Evolutionary conservation across 805 yeast species (phyloP).

Genomic region (Ogataea siamensis): DNA sequence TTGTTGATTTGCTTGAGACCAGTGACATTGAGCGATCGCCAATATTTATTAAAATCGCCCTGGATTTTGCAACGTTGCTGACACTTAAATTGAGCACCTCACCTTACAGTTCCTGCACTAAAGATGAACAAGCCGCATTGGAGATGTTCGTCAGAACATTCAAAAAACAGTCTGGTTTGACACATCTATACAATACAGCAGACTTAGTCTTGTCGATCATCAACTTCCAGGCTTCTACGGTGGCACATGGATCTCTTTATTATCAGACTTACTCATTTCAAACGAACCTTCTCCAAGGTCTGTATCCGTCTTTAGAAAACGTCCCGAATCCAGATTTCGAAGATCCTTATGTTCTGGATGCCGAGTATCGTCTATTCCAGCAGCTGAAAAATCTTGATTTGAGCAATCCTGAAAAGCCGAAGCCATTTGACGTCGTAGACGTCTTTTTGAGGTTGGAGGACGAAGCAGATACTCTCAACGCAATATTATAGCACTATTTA

Average conservation of each 20-base stretch:
- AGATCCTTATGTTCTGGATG: constrained; percentile 10
- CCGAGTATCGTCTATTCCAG: constrained; percentile 9
- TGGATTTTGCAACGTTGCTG: constrained; percentile 23
- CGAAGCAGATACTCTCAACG: constrained; percentile 24
- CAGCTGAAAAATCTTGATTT: constrained; percentile 6
- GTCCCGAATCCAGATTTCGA: not conserved
- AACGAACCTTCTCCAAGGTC: constrained; percentile 11
- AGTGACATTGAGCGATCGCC: constrained; percentile 21
- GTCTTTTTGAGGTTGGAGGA: constrained; percentile 21
- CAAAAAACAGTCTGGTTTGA: constrained; percentile 4
- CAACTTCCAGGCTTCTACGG: constrained; percentile 7
- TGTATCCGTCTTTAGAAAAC: constrained; percentile 6
- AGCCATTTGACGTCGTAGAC: constrained; percentile 21
- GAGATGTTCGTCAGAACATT: constrained; percentile 12
- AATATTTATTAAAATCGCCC: constrained; percentile 21
- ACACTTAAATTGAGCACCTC: constrained; percentile 12
- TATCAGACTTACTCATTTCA: constrained; percentile 9
- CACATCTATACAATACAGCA: constrained; percentile 7
- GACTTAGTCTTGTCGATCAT: constrained; percentile 9
- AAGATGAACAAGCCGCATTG: constrained; percentile 10
- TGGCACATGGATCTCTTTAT: constrained; percentile 10
- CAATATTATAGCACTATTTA: constrained; percentile 28
- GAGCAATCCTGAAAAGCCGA: constrained; percentile 3
- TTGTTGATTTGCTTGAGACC: constrained; percentile 7
- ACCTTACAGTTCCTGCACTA: constrained; percentile 10